Evolutionary conservation across 2,329 filamentous ascomycete species (phyloP).

Genomic region (Paraphoma chrysanthemicola): DNA sequence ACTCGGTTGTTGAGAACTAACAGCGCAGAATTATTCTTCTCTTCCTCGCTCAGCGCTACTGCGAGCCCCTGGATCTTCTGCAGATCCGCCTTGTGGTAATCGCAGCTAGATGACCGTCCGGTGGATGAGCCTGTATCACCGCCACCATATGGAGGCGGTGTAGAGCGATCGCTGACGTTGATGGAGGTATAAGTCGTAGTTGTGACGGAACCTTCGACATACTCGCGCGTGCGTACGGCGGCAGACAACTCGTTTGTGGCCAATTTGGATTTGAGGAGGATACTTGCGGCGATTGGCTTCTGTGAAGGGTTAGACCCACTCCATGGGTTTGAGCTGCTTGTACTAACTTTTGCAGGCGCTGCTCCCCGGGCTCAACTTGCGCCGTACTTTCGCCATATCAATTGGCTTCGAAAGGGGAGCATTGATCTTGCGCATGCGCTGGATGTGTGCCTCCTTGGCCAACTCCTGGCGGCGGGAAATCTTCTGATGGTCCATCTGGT

Average conservation of each 20-base stretch:
- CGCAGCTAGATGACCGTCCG: not conserved
- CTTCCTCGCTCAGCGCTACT: not conserved
- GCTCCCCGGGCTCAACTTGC: too few relatives aligned
- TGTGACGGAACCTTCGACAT: not conserved
- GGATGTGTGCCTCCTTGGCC: too few relatives aligned
- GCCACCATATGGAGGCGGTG: not conserved
- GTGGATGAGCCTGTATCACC: not conserved
- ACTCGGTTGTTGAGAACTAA: not conserved
- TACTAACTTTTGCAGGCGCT: too few relatives aligned
- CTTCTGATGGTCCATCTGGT: too few relatives aligned
- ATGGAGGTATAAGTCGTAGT: not conserved
- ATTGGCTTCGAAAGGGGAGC: too few relatives aligned
- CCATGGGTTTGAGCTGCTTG: too few relatives aligned
- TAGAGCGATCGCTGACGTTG: not conserved
- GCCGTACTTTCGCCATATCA: too few relatives aligned
- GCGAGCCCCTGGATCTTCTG: not conserved
- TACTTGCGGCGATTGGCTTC: not conserved
- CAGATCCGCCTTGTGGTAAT: not conserved
- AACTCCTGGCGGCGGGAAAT: too few relatives aligned
- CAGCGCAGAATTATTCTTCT: not conserved
- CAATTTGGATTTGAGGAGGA: not conserved
- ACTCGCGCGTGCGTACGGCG: not conserved
- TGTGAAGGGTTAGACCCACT: not conserved
- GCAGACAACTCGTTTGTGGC: not conserved
- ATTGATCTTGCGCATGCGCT: too few relatives aligned